These are phyloP conservation scores for Colletotrichum lupini DNA, from an alignment of 2,329 filamentous ascomycete species.

Conservation along the genomic window DNA sequence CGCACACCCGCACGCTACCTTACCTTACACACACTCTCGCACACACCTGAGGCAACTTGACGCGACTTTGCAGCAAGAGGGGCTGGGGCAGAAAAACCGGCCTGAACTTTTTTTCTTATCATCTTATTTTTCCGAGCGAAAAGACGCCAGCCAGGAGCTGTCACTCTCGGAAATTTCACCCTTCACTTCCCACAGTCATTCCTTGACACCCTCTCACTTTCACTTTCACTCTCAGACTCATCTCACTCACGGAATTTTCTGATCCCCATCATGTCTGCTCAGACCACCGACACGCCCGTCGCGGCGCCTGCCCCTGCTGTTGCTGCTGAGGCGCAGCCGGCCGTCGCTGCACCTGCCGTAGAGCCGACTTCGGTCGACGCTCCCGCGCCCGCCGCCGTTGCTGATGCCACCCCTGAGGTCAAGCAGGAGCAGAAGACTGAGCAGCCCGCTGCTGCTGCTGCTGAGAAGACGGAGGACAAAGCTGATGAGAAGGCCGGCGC, in stretches of 20 bases:
- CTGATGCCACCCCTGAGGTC: constrained; percentile 38
- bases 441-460: constrained; percentile 35
- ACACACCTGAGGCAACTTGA: constrained; percentile 13
- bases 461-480: constrained; percentile 46
- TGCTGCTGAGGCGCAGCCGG: constrained; percentile 5
- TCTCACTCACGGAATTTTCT: not conserved
- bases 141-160: not conserved
- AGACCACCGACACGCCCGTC: constrained; percentile 34
- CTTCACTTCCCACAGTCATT: not conserved
- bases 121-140: not conserved
- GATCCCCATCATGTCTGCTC: constrained; percentile 42
- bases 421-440: constrained; percentile 16
- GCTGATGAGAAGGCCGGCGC: constrained; percentile 32
- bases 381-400: constrained; percentile 26
- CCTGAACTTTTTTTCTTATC: constrained; percentile 3
- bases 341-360: constrained; percentile 36
- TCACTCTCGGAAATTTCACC: not conserved
- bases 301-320: constrained; percentile 7
- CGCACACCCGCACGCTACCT: not conserved
- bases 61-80: constrained; percentile 19
- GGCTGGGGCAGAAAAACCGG: not conserved
- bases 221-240: not conserved
- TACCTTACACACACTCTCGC: not conserved
- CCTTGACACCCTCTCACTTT: not conserved
- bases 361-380: constrained; percentile 28